Percentiles rank a stretch among this genome's conserved stretches.
Conservation (phyloP, 2,329 filamentous ascomycete genomes). For the Gnomoniopsis sp. region DNA sequence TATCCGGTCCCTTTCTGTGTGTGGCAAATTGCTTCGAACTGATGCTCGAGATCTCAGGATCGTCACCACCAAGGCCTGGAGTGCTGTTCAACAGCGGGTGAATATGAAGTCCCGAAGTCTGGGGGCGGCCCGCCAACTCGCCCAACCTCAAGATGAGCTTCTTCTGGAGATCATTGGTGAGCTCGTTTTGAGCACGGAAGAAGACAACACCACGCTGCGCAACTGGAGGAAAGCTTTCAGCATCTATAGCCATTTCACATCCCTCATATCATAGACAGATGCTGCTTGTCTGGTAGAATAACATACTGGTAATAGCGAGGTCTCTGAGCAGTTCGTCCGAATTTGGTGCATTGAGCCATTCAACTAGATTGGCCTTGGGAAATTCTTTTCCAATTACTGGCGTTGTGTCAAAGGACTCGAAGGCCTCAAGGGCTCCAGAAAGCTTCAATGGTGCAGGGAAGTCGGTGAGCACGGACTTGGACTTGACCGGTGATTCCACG, state of each 20-base stretch:
- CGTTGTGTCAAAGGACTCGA: conserved; percentile 56
- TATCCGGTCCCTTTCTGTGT: conserved; percentile 26
- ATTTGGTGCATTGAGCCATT: conserved; percentile 59
- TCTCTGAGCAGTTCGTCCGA: conserved; percentile 62
- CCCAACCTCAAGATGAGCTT: conserved; percentile 56
- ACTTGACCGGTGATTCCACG: conserved; percentile 14
- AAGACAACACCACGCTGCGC: conserved; percentile 63
- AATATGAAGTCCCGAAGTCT: conserved; percentile 55
- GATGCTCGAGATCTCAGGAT: conserved; percentile 59
- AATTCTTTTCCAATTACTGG: conserved; percentile 62
- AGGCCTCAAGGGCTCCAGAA: conserved; percentile 47
- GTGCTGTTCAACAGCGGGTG: conserved; percentile 55
- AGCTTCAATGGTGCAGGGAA: conserved; percentile 40
- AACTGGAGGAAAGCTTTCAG: conserved; percentile 35
- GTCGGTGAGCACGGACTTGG: not conserved
- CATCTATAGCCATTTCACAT: not conserved
- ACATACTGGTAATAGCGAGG: conserved; percentile 62
- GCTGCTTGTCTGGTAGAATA: not conserved
- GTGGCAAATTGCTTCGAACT: conserved; percentile 46
- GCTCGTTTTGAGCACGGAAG: conserved; percentile 56
- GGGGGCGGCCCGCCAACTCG: conserved; percentile 55
- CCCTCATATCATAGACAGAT: not conserved
- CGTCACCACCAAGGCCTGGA: conserved; percentile 47
- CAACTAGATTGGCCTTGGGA: conserved; percentile 54
- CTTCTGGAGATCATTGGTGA: conserved; percentile 59